These are phyloP conservation scores for Macadamia integrifolia DNA, from an alignment of 164 flowering plant species.

Conservation along the genomic window DNA sequence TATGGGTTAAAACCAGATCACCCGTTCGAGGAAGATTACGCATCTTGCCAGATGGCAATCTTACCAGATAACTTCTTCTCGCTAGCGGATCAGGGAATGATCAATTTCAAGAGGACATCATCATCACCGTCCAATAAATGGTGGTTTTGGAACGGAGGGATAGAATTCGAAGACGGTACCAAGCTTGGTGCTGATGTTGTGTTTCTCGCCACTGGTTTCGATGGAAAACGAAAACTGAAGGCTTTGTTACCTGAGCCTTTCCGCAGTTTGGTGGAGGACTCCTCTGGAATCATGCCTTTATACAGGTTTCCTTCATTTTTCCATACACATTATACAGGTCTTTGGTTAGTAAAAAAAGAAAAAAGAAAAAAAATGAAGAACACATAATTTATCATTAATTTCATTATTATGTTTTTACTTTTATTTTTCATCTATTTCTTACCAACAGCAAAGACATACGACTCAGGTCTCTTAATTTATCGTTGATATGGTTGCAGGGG, in stretches of 20 bases:
- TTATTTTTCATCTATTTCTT: no score
- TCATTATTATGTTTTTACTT: no score
- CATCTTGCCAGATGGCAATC: slow-evolving; percentile 92
- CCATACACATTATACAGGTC: no score
- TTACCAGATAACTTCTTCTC: slow-evolving; percentile 78
- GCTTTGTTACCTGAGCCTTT: slow-evolving; percentile 74
- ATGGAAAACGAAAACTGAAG: slow-evolving; percentile 72
- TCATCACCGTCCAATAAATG: slow-evolving; percentile 28
- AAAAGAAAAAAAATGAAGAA: no score
- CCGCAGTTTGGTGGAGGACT: slow-evolving; percentile 38
- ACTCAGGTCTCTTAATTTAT: no score
- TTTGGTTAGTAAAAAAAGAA: no score
- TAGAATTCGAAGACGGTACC: slow-evolving; percentile 63
- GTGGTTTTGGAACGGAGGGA: slow-evolving; percentile 70
- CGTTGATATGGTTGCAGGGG: slow-evolving; percentile 54
- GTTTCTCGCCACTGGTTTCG: slow-evolving; percentile 82
- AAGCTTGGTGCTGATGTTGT: slow-evolving; percentile 83
- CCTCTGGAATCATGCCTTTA: slow-evolving; percentile 70
- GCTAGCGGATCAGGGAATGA: slow-evolving; percentile 78
- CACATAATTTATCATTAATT: no score
- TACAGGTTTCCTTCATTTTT: slow-evolving; percentile 46
- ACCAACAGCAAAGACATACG: no score
- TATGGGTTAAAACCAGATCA: slow-evolving; percentile 86
- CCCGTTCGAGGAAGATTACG: slow-evolving; percentile 85
- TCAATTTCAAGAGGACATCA: slow-evolving; percentile 58